phyloP scores from a whole-genome alignment of 1,284 basidiomycete species.

The Anthracocystis walkeri region DNA sequence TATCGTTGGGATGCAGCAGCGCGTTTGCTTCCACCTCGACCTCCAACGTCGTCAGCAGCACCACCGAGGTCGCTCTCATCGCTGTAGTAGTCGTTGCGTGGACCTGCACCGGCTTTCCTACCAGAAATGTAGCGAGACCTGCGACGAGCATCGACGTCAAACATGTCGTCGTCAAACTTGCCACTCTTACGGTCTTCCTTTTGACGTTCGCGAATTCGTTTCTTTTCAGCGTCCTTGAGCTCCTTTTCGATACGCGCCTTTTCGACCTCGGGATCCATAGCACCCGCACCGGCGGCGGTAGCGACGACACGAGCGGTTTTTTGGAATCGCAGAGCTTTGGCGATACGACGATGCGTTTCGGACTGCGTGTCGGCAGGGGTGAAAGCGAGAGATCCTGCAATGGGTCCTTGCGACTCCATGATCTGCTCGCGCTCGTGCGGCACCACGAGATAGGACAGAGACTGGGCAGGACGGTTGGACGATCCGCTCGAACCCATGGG shows the following conservation, averaged over 20 bases:
- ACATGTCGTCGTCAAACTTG: constrained; percentile 59
- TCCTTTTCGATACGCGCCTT: constrained; percentile 71
- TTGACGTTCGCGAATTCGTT: constrained; percentile 55
- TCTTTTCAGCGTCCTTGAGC: constrained; percentile 64
- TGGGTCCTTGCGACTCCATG: constrained; percentile 83
- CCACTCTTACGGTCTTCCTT: constrained; percentile 50
- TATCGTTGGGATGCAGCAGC: constrained; percentile 32
- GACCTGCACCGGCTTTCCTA: constrained; percentile 46
- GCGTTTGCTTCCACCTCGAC: constrained; percentile 38
- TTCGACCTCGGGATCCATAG: constrained; percentile 74
- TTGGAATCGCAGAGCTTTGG: constrained; percentile 84
- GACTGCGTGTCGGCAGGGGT: constrained; percentile 89
- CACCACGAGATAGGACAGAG: constrained; percentile 82
- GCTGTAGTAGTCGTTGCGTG: constrained; percentile 58
- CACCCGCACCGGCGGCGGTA: constrained; percentile 45
- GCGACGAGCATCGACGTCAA: constrained; percentile 48
- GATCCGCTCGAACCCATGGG: constrained; percentile 53
- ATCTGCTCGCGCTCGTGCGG: constrained; percentile 87
- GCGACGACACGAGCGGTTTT: constrained; percentile 77
- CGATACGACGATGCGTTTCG: constrained; percentile 87
- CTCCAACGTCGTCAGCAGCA: constrained; percentile 28
- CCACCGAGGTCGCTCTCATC: constrained; percentile 57
- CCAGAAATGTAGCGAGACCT: constrained; percentile 37
- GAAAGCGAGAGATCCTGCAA: constrained; percentile 84
- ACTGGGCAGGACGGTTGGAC: constrained; percentile 42